Conservation (phyloP, 805 yeast genomes). For the Pichia membranifaciens region DNA sequence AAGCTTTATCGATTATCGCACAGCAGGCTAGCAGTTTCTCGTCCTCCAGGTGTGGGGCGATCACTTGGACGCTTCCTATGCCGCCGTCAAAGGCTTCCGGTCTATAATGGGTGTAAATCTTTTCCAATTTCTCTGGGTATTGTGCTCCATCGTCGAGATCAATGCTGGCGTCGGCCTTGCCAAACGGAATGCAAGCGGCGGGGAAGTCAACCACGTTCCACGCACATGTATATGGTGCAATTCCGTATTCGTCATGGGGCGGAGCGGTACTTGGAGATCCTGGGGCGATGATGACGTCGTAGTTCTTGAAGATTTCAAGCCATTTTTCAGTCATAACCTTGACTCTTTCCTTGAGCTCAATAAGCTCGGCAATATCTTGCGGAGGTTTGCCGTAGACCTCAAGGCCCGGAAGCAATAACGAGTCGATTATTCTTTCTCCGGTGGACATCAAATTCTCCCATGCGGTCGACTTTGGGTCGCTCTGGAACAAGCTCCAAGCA, state of each 20-base stretch:
- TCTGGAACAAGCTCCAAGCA: background rate
- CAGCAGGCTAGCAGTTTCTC: constrained; percentile 44
- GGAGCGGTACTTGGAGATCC: constrained; percentile 67
- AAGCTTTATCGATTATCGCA: constrained; percentile 22
- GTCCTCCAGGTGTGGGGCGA: constrained; percentile 41
- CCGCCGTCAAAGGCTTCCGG: constrained; percentile 42
- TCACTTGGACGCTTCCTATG: constrained; percentile 41
- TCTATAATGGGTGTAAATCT: constrained; percentile 18
- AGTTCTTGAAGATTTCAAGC: constrained; percentile 41
- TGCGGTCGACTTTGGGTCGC: background rate
- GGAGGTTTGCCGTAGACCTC: constrained; percentile 45
- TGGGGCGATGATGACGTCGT: constrained; percentile 65
- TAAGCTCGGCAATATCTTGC: constrained; percentile 50
- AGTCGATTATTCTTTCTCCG: constrained; percentile 44
- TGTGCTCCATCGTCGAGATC: constrained; percentile 11
- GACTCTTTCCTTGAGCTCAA: constrained; percentile 47
- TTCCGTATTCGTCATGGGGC: constrained; percentile 41
- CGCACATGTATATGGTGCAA: constrained; percentile 53
- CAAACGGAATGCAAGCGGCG: constrained; percentile 56
- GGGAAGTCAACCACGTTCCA: constrained; percentile 72
- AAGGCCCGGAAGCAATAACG: constrained; percentile 50
- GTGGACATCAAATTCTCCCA: background rate
- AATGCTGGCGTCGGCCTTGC: constrained; percentile 44
- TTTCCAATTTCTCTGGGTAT: constrained; percentile 1
- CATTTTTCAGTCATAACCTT: constrained; percentile 50